phyloP scores from a whole-genome alignment of 225 moss, liverwort and hornwort genomes.

The Pseudisothecium myosuroides region DNA sequence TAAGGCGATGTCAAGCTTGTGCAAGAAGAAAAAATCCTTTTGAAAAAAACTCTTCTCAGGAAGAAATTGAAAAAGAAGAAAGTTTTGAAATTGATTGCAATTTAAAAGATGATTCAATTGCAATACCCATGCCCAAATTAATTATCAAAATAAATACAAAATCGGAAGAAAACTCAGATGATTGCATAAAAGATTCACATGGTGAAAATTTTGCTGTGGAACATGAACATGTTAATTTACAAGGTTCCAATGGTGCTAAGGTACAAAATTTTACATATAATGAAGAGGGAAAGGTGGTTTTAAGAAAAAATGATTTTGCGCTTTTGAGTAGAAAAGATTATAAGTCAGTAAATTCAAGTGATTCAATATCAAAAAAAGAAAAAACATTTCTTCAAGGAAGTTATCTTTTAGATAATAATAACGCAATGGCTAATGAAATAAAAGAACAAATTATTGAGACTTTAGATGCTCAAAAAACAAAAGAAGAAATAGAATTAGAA shows the following conservation, averaged over 20 bases:
- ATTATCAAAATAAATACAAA: neutral
- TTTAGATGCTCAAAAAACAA: neutral
- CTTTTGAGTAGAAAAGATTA: neutral
- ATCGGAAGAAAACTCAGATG: neutral
- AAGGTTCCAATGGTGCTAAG: neutral
- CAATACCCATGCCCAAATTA: neutral
- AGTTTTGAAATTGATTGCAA: neutral
- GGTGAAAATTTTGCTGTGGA: neutral
- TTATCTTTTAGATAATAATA: neutral
- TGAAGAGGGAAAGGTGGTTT: neutral
- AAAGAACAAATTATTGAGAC: neutral
- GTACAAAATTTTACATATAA: neutral
- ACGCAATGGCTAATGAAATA: neutral
- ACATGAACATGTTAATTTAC: neutral
- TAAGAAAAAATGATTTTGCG: accelerated
- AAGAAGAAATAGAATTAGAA: neutral
- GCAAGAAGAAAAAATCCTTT: neutral
- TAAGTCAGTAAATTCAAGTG: neutral
- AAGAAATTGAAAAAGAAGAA: neutral
- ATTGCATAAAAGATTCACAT: neutral
- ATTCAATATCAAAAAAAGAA: neutral
- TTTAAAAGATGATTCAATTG: neutral
- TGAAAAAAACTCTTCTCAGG: neutral
- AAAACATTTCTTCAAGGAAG: neutral
- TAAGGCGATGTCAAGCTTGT: neutral